Evolutionary conservation across 495 filamentous ascomycete genomes (phyloP).

Genomic region (Penicillium pulvis): DNA sequence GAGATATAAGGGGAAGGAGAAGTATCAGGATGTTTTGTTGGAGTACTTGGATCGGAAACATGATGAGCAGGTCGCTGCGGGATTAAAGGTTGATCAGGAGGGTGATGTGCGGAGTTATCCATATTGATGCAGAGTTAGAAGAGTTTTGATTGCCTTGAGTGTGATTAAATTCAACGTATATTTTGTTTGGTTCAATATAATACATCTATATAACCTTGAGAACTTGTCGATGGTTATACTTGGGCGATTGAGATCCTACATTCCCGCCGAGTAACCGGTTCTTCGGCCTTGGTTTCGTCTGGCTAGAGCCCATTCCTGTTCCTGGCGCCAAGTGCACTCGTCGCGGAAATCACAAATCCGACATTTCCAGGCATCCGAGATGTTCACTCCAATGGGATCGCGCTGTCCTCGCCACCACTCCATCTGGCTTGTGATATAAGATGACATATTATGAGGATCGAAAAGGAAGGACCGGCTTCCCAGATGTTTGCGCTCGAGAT

Average conservation of each 20-base stretch:
- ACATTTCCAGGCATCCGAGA: conserved; percentile 93
- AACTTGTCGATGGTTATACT: neutral
- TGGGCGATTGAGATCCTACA: neutral
- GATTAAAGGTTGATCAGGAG: conserved; percentile 61
- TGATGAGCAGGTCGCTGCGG: conserved; percentile 68
- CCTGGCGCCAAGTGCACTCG: conserved; percentile 62
- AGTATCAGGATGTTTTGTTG: conserved; percentile 75
- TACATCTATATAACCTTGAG: neutral
- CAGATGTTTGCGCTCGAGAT: conserved; percentile 51
- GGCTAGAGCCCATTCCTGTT: conserved; percentile 50
- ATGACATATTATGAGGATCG: conserved; percentile 59
- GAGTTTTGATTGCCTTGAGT: neutral
- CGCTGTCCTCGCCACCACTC: conserved; percentile 86
- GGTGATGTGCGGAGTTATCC: conserved; percentile 60
- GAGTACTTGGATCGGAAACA: conserved; percentile 84
- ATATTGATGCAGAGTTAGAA: conserved; percentile 21
- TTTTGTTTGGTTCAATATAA: neutral
- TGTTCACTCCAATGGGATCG: conserved; percentile 73
- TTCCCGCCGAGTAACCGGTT: conserved; percentile 9
- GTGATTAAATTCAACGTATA: neutral
- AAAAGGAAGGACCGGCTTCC: conserved; percentile 71
- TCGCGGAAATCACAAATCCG: conserved; percentile 63
- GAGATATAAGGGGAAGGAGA: conserved; percentile 81
- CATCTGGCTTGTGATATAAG: conserved; percentile 70
- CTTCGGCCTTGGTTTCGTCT: conserved; percentile 31